Evolutionary conservation across 1,139 yeast genomes (phyloP).

Genomic region (Keqinozyma sinolaborantium): DNA sequence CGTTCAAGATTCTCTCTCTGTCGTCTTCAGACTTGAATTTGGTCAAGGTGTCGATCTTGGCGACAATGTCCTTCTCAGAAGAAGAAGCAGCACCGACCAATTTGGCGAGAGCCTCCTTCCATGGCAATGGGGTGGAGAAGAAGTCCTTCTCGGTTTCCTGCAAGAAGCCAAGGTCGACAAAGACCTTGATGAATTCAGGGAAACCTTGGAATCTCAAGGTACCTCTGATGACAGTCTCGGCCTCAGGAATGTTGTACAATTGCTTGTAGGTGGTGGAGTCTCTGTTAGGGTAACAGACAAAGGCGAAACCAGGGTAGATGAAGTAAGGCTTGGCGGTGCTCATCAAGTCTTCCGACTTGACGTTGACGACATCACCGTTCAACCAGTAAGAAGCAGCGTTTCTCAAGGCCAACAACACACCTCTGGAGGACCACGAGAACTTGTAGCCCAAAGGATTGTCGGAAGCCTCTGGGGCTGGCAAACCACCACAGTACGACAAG

Average conservation of each 20-base stretch:
- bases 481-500: conserved; percentile 97
- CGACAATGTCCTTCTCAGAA: conserved; percentile 67
- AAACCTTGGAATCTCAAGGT: conserved; percentile 97
- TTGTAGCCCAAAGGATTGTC: conserved; percentile 98
- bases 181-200: conserved; percentile 95
- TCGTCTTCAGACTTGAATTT: conserved; percentile 78
- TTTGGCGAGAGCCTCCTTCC: conserved; percentile 85
- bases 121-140: conserved; percentile 58
- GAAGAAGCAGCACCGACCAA: conserved; percentile 72
- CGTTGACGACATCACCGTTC: conserved; percentile 77
- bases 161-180: conserved; percentile 91
- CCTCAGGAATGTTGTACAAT: conserved; percentile 92
- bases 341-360: conserved; percentile 90
- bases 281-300: conserved; percentile 96
- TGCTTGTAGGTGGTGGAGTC: conserved; percentile 94
- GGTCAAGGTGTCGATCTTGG: conserved; percentile 74
- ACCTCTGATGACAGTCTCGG: conserved; percentile 95
- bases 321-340: conserved; percentile 92
- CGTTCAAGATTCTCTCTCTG: conserved; percentile 81
- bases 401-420: conserved; percentile 92
- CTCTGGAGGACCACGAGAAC: conserved; percentile 98
- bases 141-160: conserved; percentile 66
- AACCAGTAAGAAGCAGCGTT: conserved; percentile 88
- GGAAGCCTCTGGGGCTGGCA: conserved; percentile 96
- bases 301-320: conserved; percentile 92